Evolutionary conservation across 305 asterid genomes (phyloP).

Genomic region (Fraxinus platypoda): DNA sequence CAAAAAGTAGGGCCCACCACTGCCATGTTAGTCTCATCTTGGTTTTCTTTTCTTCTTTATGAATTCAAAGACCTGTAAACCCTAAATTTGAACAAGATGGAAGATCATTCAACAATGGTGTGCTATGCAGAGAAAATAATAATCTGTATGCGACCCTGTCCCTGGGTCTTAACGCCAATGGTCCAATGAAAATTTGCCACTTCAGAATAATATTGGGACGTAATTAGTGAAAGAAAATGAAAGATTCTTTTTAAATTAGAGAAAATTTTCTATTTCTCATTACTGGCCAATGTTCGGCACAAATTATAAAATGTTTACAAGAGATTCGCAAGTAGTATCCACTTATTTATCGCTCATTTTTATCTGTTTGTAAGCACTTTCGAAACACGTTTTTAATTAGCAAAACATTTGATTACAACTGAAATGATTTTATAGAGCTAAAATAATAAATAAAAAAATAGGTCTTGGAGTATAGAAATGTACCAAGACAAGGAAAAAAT

Average conservation of each 20-base stretch:
- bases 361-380: neutral
- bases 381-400: too few relatives aligned
- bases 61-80: slow-evolving; percentile 22
- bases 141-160: neutral
- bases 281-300: neutral
- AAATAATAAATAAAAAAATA: too few relatives aligned
- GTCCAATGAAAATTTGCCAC: slow-evolving; percentile 27
- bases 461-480: neutral
- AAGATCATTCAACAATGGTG: slow-evolving; percentile 1
- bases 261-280: neutral
- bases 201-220: slow-evolving; percentile 6
- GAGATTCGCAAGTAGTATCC: neutral
- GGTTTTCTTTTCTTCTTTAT: neutral
- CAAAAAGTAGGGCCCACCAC: slow-evolving; percentile 24
- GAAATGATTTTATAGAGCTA: neutral
- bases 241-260: neutral
- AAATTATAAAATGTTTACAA: too few relatives aligned
- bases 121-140: neutral
- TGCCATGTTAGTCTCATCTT: slow-evolving; percentile 36
- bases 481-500: neutral
- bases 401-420: neutral
- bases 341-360: too few relatives aligned
- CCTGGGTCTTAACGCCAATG: neutral
- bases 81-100: slow-evolving; percentile 36
- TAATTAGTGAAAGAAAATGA: neutral